phyloP scores from a whole-genome alignment of 805 yeast genomes.

The Myxozyma neotropica region DNA sequence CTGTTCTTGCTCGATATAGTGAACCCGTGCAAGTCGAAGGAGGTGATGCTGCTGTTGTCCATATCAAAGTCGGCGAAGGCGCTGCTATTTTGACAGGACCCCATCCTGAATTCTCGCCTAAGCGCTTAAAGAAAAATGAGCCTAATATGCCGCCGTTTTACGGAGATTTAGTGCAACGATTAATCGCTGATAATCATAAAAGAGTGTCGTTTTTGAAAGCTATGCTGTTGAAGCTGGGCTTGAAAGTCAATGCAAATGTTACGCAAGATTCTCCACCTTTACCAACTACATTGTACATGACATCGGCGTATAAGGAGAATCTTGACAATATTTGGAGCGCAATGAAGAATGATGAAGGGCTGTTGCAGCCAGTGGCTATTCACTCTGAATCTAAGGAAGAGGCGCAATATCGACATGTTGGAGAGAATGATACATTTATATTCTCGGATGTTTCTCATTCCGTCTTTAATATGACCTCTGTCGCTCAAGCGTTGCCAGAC shows the following conservation, averaged over 20 bases:
- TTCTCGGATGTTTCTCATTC: constrained; percentile 29
- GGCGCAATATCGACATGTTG: constrained; percentile 45
- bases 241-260: constrained; percentile 61
- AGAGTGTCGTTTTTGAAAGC: constrained; percentile 61
- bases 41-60: constrained; percentile 69
- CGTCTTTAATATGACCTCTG: constrained; percentile 10
- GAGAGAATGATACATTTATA: constrained; percentile 60
- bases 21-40: constrained; percentile 57
- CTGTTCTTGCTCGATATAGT: constrained; percentile 69
- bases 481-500: constrained; percentile 15
- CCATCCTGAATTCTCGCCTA: constrained; percentile 74
- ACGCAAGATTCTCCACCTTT: constrained; percentile 55
- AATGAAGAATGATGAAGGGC: constrained; percentile 44
- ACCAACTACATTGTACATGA: constrained; percentile 65
- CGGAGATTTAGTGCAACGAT: constrained; percentile 35
- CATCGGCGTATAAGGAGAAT: constrained; percentile 46
- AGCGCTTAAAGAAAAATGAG: constrained; percentile 21
- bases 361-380: constrained; percentile 28
- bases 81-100: constrained; percentile 75
- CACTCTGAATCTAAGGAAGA: constrained; percentile 39
- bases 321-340: constrained; percentile 43
- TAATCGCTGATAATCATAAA: constrained; percentile 50
- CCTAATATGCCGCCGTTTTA: constrained; percentile 23
- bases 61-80: constrained; percentile 72
- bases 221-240: constrained; percentile 61